Conservation (phyloP, 2,329 filamentous ascomycete species). For the Penicillium sp. region DNA sequence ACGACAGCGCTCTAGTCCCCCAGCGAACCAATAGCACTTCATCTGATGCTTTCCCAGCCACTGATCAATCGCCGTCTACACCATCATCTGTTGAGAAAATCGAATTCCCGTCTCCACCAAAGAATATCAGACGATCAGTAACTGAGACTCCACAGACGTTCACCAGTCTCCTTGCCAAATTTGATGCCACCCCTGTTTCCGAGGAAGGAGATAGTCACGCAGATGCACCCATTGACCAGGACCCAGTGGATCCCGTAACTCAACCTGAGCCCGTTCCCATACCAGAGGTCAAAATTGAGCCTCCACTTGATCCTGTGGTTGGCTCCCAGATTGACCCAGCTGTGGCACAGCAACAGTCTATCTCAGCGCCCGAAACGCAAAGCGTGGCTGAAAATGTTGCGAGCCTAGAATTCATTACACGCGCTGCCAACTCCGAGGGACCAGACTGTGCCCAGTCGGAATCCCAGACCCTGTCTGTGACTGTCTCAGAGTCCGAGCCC, state of each 20-base stretch:
- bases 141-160: constrained; percentile 39
- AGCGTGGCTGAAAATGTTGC: neutral
- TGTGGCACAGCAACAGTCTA: neutral
- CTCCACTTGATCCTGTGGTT: neutral
- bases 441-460: neutral
- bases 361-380: neutral
- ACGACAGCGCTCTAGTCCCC: constrained; percentile 33
- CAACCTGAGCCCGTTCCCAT: neutral
- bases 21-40: constrained; percentile 28
- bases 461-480: neutral
- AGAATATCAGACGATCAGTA: constrained; percentile 26
- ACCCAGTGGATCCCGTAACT: neutral
- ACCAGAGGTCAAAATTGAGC: neutral
- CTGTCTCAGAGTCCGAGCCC: neutral
- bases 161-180: constrained; percentile 43
- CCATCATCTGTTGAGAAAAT: constrained; percentile 5
- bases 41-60: constrained; percentile 29
- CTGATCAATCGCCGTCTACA: constrained; percentile 19
- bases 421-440: neutral
- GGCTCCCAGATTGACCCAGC: neutral
- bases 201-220: constrained; percentile 1
- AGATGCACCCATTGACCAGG: neutral
- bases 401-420: neutral
- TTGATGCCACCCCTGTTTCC: constrained; percentile 33
- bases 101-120: constrained; percentile 15